Conservation (phyloP, 139 green algal genomes). For the Chlorella ohadii region DNA sequence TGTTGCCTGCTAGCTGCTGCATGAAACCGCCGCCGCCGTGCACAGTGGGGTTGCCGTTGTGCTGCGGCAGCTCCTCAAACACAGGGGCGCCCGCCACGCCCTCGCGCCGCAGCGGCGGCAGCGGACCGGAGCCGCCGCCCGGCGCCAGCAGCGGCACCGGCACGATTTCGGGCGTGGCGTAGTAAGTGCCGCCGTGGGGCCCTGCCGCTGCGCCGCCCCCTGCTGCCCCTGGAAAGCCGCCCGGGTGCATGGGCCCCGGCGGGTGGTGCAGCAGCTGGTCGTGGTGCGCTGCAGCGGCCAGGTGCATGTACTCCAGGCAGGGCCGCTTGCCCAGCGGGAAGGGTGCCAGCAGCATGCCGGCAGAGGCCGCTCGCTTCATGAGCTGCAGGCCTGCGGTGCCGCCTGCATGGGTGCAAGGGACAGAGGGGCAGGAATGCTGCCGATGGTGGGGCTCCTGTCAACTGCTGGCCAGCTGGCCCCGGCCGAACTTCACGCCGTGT, state of each 20-base stretch:
- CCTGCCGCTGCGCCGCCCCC: too few relatives aligned
- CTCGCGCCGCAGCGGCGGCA: neutral
- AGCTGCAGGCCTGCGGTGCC: neutral
- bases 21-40: conserved; percentile 10
- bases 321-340: neutral
- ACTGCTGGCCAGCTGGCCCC: too few relatives aligned
- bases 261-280: neutral
- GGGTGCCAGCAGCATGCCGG: neutral
- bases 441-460: too few relatives aligned
- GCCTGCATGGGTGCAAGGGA: neutral
- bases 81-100: neutral
- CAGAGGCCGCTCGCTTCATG: conserved; percentile 6
- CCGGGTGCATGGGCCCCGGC: neutral
- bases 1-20: neutral
- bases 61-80: neutral
- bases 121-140: neutral
- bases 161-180: conserved; percentile 20
- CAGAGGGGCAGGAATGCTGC: too few relatives aligned
- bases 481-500: too few relatives aligned
- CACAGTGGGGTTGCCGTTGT: neutral
- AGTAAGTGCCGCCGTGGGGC: neutral
- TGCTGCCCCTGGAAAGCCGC: neutral
- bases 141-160: conserved; percentile 5
- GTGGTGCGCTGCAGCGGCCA: neutral
- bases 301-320: conserved; percentile 20